These are phyloP conservation scores for Ustilago loliicola DNA, from an alignment of 1,284 basidiomycete genomes.

Conservation along the genomic window DNA sequence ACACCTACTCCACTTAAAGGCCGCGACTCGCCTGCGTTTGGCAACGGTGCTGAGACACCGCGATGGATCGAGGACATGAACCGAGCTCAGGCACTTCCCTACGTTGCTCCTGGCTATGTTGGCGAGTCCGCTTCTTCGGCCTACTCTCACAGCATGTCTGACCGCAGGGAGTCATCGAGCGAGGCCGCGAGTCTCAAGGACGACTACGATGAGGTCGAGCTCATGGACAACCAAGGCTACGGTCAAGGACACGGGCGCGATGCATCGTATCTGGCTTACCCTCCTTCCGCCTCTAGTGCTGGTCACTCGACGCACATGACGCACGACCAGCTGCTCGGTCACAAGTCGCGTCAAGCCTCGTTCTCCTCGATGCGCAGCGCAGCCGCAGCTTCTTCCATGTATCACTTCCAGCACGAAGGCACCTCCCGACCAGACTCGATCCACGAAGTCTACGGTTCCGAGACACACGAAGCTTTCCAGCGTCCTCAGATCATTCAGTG, in stretches of 20 bases:
- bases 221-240: slow-evolving; percentile 7
- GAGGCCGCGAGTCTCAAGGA: slow-evolving; percentile 11
- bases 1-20: slow-evolving; percentile 13
- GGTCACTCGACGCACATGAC: slow-evolving; percentile 26
- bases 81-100: slow-evolving; percentile 31
- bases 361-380: slow-evolving; percentile 28
- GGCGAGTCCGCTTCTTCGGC: slow-evolving; percentile 17
- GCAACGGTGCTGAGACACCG: slow-evolving; percentile 41
- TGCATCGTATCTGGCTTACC: slow-evolving; percentile 6
- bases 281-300: slow-evolving; percentile 12
- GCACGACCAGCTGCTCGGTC: slow-evolving; percentile 22
- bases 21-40: slow-evolving; percentile 16
- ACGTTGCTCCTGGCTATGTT: slow-evolving; percentile 45
- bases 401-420: slow-evolving; percentile 50
- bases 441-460: slow-evolving; percentile 29
- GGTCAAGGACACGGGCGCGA: background rate
- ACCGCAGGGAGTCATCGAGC: slow-evolving; percentile 13
- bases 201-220: slow-evolving; percentile 38
- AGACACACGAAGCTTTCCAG: slow-evolving; percentile 42
- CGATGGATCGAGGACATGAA: slow-evolving; percentile 53
- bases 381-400: slow-evolving; percentile 24
- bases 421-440: slow-evolving; percentile 39
- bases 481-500: slow-evolving; percentile 58
- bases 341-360: slow-evolving; percentile 14
- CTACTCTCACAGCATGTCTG: slow-evolving; percentile 22